Conservation (phyloP, 257 asterid species). For the Gentiana macrophylla region DNA sequence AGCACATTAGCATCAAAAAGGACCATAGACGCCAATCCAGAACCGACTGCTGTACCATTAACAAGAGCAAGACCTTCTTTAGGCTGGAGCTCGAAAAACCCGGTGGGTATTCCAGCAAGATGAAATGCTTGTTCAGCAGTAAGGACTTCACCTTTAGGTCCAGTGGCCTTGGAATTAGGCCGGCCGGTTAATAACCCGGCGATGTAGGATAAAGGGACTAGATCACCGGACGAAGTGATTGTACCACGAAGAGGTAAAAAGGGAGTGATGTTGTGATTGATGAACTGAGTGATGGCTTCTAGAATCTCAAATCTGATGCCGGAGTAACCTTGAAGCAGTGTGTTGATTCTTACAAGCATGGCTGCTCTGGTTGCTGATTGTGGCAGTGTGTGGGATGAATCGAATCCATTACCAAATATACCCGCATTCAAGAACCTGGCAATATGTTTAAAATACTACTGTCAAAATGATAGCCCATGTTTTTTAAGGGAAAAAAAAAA, state of each 20-base stretch:
- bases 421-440: slow-evolving; percentile 45
- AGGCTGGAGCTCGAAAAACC: slow-evolving; percentile 24
- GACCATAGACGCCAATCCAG: slow-evolving; percentile 42
- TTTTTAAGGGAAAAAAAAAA: background rate
- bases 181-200: background rate
- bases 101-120: slow-evolving; percentile 22
- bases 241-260: slow-evolving; percentile 31
- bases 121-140: slow-evolving; percentile 33
- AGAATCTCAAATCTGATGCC: slow-evolving; percentile 41
- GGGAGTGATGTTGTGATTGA: slow-evolving; percentile 37
- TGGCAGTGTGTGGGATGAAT: slow-evolving; percentile 31
- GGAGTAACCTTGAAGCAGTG: slow-evolving; percentile 44
- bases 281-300: slow-evolving; percentile 37
- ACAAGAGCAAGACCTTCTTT: too few relatives aligned
- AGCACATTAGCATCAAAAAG: slow-evolving; percentile 33
- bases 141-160: slow-evolving; percentile 33
- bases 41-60: slow-evolving; percentile 29
- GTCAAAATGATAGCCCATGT: too few relatives aligned
- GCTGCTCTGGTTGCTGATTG: slow-evolving; percentile 45
- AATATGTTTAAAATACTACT: too few relatives aligned
- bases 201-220: too few relatives aligned
- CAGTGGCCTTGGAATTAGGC: slow-evolving; percentile 34
- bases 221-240: too few relatives aligned
- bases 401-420: slow-evolving; percentile 31
- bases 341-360: slow-evolving; percentile 46